Evolutionary conservation across 352 stramenopile genomes (phyloP), one percentile per base, ranked within the genome.

Genomic region (Thraustochytrium striatum): DNA sequence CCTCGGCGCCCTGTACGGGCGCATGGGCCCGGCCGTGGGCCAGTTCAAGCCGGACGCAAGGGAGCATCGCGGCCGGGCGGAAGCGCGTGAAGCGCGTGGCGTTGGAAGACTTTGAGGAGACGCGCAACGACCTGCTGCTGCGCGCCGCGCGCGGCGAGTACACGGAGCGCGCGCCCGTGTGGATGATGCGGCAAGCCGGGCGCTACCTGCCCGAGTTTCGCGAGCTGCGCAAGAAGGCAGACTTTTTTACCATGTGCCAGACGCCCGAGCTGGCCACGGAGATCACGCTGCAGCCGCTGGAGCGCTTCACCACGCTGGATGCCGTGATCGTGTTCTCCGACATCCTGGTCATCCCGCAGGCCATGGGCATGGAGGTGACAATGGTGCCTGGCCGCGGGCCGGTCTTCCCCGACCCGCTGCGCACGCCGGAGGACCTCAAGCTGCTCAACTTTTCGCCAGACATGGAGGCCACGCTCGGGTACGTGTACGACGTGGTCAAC

Each of bases 261-360:
- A 44, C 83, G 2, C 73, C 73, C 0, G 62, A 82, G 82, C 85
- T 95, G 35, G 90, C 90, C 1, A 93, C 96, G 25, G 95, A 98
- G 90, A 96, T 98, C 79, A 98, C 95, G 73, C 83, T 98, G 84
- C 96, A 99, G 85, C 95, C 96, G 19, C 82, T 99, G 72, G 88
- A 94, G 33, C 88, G 89, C 61, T 95, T 93, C 81, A 91, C 92
- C 78, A 87, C 95, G 82, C 90, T 98, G 72, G 95, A 99, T 82
- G 96, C 96, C 1, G 94, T 97, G 33, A 98, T 99, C 85, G 93
- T 99, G 73, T 99, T 99, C 87, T 97, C 90, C 58, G 96, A 99
- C 83, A 99, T 99, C 85, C 85, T 99, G 28, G 94, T 99, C n/a
- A 92, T 98, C 68, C 92, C 94, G 3, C 91, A 98, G 87, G 95